phyloP scores from a whole-genome alignment of 2,329 filamentous ascomycete species.

The Thielaviopsis euricoi region DNA sequence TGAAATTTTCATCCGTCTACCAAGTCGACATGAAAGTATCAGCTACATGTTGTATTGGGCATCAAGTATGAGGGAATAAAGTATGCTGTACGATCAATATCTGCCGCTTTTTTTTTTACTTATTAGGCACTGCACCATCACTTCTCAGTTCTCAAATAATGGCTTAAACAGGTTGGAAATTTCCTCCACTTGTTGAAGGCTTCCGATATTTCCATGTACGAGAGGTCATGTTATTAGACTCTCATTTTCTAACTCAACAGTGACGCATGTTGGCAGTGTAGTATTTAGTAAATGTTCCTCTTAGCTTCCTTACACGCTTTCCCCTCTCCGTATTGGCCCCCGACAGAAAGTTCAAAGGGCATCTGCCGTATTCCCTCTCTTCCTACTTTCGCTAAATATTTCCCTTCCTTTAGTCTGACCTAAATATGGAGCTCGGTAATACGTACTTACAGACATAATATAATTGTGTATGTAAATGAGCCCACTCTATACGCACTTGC shows the following conservation, averaged over 20 bases:
- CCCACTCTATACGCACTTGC: not conserved
- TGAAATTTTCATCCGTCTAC: not conserved
- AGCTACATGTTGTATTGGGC: not conserved
- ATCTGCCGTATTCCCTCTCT: not conserved
- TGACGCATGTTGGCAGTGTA: not conserved
- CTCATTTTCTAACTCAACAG: not conserved
- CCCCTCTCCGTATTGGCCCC: not conserved
- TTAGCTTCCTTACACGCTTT: not conserved
- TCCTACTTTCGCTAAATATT: not conserved
- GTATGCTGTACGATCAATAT: not conserved
- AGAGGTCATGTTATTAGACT: not conserved
- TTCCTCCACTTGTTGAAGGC: not conserved
- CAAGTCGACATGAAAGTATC: not conserved
- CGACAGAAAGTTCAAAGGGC: not conserved
- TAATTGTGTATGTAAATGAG: not conserved
- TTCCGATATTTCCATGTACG: not conserved
- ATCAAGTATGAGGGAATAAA: too few relatives aligned
- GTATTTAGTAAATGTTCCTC: not conserved
- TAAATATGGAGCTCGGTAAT: not conserved
- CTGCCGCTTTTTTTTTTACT: not conserved
- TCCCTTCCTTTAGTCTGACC: not conserved
- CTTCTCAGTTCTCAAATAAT: not conserved
- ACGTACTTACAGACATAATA: not conserved
- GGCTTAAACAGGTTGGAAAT: too few relatives aligned
- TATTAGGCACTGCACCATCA: not conserved